A percentile compares a stretch with the other conserved stretches of the same genome.
These are phyloP conservation scores for Zygoascus hellenicus DNA, from an alignment of 1,139 yeast genomes.

Conservation along the genomic window DNA sequence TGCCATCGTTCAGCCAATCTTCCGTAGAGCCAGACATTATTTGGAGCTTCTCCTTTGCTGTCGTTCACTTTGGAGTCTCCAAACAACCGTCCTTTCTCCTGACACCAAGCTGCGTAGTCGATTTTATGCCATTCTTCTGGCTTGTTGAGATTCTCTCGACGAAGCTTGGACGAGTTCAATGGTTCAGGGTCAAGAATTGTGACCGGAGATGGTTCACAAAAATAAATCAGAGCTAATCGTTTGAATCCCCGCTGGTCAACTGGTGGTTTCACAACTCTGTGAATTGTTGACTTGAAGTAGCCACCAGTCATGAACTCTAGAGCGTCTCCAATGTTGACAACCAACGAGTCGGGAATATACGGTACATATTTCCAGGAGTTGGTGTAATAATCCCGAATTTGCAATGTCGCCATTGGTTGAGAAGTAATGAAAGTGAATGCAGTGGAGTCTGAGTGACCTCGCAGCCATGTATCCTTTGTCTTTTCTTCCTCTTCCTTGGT, in stretches of 20 bases:
- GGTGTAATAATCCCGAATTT: slow-evolving; percentile 28
- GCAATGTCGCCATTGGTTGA: slow-evolving; percentile 34
- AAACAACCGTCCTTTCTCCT: slow-evolving; percentile 40
- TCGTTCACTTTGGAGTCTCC: slow-evolving; percentile 34
- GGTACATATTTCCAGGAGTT: slow-evolving; percentile 34
- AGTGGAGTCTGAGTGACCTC: slow-evolving; percentile 35
- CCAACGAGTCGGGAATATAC: slow-evolving; percentile 30
- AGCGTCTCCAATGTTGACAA: slow-evolving; percentile 34
- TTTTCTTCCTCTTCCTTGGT: slow-evolving; percentile 21
- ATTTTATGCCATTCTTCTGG: slow-evolving; percentile 40
- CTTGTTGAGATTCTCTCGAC: slow-evolving; percentile 17
- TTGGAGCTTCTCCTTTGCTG: slow-evolving; percentile 38
- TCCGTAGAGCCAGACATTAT: slow-evolving; percentile 37
- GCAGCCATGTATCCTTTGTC: slow-evolving; percentile 37
- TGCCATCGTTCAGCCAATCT: slow-evolving; percentile 44
- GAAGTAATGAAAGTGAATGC: slow-evolving; percentile 34
- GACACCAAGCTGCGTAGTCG: slow-evolving; percentile 38
- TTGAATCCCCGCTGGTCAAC: slow-evolving; percentile 29
- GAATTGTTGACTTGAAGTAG: slow-evolving; percentile 34
- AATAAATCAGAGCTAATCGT: slow-evolving; percentile 33
- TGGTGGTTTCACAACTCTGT: slow-evolving; percentile 34
- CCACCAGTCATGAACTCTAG: slow-evolving; percentile 35
- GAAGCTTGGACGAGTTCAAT: slow-evolving; percentile 13
- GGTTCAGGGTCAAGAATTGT: slow-evolving; percentile 10
- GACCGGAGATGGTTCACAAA: slow-evolving; percentile 18